Evolutionary conservation across 176 grass and related monocot genomes (phyloP), one percentile per base, ranked within the genome.

Genomic region (Bonia amplexicaulis): DNA sequence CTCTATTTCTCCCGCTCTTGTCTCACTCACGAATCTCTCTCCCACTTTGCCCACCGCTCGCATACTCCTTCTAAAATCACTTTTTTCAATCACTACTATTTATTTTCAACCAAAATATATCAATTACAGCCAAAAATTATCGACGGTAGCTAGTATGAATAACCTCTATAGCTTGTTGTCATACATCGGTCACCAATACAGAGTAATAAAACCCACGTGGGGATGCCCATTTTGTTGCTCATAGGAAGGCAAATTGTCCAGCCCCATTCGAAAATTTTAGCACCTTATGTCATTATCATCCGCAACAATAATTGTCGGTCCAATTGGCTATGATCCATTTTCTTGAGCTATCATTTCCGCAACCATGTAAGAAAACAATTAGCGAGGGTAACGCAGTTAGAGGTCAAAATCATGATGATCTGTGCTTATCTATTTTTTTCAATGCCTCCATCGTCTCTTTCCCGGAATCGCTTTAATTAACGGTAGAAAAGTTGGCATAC

Each of bases 371-470:
- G 69, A 23, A 41, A 3, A 45, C 46, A 9, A 7, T 39, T 39
- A 12, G 7, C 3, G 9, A n/a, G 15, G 35, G 37, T 35, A 46
- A 1, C 75, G 79, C 26, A 4, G 71, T 76, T 81, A 47, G 12
- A 75, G 54, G 78, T 60, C 78, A 57, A 82, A 48, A 82, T 87
- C 79, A 19, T 5, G 27, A 20, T 48, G 26, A 17, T 82, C 68
- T 23, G 69, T 44, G 23, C 33, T 63, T 5, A 20, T 8, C 9
- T 7, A 16, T 63, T 73, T 52, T 52, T 80, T 20, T 29, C 55
- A 41, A 33, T 47, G 0, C 19, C 71, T 65, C 10, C 46, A 1
- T 31, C 6, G n/a, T 9, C 20, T 35, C 41, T 75, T 72, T 26
- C 75, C 26, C 29, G 1, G 26, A 46, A 31, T 47, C 25, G 65